Conservation (phyloP, 805 yeast genomes). For the Yarrowia bubula region DNA sequence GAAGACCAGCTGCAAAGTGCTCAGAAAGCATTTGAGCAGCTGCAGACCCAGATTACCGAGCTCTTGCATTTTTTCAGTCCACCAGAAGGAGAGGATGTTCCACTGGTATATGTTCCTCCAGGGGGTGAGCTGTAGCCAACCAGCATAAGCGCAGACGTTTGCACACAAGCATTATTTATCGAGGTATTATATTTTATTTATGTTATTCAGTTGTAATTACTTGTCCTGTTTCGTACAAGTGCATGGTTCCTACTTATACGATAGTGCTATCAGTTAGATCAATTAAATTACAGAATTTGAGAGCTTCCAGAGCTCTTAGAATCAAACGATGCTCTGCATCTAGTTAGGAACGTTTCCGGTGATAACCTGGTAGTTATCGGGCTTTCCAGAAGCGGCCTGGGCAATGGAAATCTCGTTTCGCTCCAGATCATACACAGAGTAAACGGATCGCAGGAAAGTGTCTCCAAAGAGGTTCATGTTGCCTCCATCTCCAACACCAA, state of each 20-base stretch:
- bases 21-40: neutral
- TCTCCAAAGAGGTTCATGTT: constrained; percentile 49
- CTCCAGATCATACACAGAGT: constrained; percentile 64
- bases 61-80: neutral
- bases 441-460: constrained; percentile 58
- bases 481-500: neutral
- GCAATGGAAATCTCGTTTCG: constrained; percentile 56
- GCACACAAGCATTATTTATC: no score
- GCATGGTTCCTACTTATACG: no score
- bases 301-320: no score
- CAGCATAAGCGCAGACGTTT: no score
- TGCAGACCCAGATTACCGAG: neutral
- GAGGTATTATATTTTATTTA: no score
- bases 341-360: constrained; percentile 1
- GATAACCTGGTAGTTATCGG: neutral
- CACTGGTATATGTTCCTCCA: neutral
- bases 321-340: neutral
- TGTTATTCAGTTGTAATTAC: no score
- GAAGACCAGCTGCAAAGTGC: neutral
- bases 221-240: no score
- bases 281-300: neutral
- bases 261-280: neutral
- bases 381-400: constrained; percentile 39
- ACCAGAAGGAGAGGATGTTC: neutral
- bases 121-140: no score